Evolutionary conservation across 2,329 filamentous ascomycete species (phyloP).

Genomic region (Sordariomycetes sp.): DNA sequence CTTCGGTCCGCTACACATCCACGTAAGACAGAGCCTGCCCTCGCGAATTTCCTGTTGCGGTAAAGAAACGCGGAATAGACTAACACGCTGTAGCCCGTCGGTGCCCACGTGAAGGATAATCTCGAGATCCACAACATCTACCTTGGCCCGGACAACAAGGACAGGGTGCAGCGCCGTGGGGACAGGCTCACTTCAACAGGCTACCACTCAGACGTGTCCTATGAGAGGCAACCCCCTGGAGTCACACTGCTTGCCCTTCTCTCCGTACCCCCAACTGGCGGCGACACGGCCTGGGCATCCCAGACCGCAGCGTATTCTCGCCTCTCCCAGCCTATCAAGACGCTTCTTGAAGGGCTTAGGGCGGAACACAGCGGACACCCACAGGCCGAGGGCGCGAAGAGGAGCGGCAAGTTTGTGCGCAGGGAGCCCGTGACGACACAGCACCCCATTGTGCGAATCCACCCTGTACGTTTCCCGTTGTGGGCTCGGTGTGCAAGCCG

Average conservation of each 20-base stretch:
- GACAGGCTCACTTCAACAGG: slow-evolving; percentile 24
- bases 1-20: slow-evolving; percentile 27
- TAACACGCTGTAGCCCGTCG: slow-evolving; percentile 20
- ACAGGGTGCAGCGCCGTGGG: slow-evolving; percentile 21
- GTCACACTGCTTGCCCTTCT: slow-evolving; percentile 27
- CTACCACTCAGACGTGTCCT: slow-evolving; percentile 30
- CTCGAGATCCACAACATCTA: slow-evolving; percentile 35
- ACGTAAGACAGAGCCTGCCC: slow-evolving; percentile 14
- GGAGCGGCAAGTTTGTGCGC: slow-evolving; percentile 28
- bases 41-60: not conserved
- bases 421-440: slow-evolving; percentile 53
- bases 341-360: slow-evolving; percentile 22
- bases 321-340: slow-evolving; percentile 23
- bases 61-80: not conserved
- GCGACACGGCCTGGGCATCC: slow-evolving; percentile 26
- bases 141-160: slow-evolving; percentile 31
- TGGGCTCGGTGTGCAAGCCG: not conserved
- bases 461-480: slow-evolving; percentile 41
- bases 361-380: slow-evolving; percentile 26
- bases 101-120: slow-evolving; percentile 28
- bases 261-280: slow-evolving; percentile 22
- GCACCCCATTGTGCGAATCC: slow-evolving; percentile 58
- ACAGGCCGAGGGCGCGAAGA: slow-evolving; percentile 22
- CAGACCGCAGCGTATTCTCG: slow-evolving; percentile 24
- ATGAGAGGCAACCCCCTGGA: slow-evolving; percentile 29